Percentiles rank a stretch among this genome's conserved stretches.
Evolutionary conservation across 1,284 basidiomycete genomes (phyloP).

Genomic region (Microbotryomycetes sp.): DNA sequence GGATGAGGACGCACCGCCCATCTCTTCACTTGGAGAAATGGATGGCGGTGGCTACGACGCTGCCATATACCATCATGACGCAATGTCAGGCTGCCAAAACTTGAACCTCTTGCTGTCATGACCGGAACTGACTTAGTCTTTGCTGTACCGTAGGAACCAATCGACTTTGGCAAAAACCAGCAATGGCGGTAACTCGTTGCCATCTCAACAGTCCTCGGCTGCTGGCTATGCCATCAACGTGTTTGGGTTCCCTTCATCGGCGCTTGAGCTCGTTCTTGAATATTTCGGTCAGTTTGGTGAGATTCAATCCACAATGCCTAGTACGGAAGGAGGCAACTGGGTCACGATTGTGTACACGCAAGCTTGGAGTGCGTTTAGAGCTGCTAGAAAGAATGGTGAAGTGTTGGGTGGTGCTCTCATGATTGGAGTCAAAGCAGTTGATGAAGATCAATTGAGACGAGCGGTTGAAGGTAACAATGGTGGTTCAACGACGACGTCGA

Average conservation of each 20-base stretch:
- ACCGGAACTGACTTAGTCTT: too few species aligned
- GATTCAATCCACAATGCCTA: slow-evolving; percentile 24
- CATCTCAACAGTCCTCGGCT: slow-evolving; percentile 1
- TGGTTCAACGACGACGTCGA: not conserved
- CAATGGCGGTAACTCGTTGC: too few species aligned
- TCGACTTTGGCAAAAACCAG: not conserved
- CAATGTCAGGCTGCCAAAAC: not conserved
- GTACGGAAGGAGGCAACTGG: slow-evolving; percentile 39
- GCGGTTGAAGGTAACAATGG: not conserved
- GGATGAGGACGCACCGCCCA: slow-evolving; percentile 38
- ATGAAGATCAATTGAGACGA: slow-evolving; percentile 49
- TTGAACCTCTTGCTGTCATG: not conserved
- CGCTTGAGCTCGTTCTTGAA: slow-evolving; percentile 30
- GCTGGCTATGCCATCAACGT: slow-evolving; percentile 32
- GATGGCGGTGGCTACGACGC: slow-evolving; percentile 21
- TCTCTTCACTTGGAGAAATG: slow-evolving; percentile 33
- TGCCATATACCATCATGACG: not conserved
- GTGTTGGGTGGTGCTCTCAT: slow-evolving; percentile 65
- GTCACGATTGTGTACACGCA: slow-evolving; percentile 50
- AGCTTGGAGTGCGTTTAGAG: slow-evolving; percentile 61
- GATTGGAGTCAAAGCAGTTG: slow-evolving; percentile 58
- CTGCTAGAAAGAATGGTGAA: slow-evolving; percentile 70
- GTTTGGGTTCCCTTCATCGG: slow-evolving; percentile 37
- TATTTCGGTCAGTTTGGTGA: slow-evolving; percentile 35
- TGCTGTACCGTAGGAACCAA: not conserved